phyloP scores from a whole-genome alignment of 1,139 yeast genomes.

The Kurtzmaniella quercitrusa region DNA sequence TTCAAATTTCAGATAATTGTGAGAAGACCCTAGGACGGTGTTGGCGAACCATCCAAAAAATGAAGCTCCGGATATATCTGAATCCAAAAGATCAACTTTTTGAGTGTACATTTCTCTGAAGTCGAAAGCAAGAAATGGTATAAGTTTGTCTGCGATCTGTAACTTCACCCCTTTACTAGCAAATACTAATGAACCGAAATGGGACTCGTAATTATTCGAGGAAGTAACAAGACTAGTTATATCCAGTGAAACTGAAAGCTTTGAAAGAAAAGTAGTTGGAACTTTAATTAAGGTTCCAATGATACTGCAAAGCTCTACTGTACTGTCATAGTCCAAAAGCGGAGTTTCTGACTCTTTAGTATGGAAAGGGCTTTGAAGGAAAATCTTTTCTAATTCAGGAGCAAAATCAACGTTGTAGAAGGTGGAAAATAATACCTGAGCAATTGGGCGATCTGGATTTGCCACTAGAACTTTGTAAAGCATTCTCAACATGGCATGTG shows the following conservation, averaged over 20 bases:
- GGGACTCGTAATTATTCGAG: constrained; percentile 2
- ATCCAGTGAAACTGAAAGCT: not conserved
- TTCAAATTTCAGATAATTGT: constrained; percentile 21
- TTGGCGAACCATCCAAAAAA: constrained; percentile 41
- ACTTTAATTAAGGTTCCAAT: constrained; percentile 23
- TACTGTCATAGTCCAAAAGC: constrained; percentile 22
- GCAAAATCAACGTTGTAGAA: constrained; percentile 24
- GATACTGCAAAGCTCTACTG: constrained; percentile 22
- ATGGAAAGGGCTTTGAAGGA: constrained; percentile 10
- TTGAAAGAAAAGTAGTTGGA: constrained; percentile 12
- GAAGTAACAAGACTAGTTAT: constrained; percentile 3
- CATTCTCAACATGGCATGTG: constrained; percentile 23
- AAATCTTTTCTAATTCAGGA: constrained; percentile 18
- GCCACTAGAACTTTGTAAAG: constrained; percentile 15
- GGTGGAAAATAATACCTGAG: constrained; percentile 19
- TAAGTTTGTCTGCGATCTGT: constrained; percentile 17
- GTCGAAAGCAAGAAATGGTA: constrained; percentile 26
- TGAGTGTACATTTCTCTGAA: constrained; percentile 28
- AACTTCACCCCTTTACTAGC: constrained; percentile 13
- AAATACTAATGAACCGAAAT: constrained; percentile 11
- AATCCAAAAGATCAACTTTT: constrained; percentile 28
- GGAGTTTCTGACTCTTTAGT: constrained; percentile 23
- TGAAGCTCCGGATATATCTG: constrained; percentile 28
- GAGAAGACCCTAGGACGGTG: constrained; percentile 21
- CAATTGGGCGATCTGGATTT: constrained; percentile 15